Base-by-base conservation (phyloP, 2,329 filamentous ascomycete species). In the Trichoderma pleuroti region DNA sequence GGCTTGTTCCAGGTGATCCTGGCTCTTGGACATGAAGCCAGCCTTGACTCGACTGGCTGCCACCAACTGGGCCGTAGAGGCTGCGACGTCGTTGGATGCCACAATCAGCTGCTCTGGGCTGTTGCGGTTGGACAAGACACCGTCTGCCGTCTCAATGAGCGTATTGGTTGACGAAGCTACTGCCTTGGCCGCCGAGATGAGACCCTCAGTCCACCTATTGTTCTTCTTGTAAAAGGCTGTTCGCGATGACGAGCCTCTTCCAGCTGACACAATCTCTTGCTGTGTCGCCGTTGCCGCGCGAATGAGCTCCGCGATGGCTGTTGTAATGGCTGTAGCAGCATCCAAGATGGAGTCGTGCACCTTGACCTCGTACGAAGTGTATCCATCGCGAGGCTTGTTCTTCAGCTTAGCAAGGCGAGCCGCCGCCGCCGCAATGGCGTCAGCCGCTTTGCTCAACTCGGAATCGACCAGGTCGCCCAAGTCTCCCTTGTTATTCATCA, bases 191-290 rank as follows among this genome's bases (percentile, higher is more conserved):
- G 96, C 96, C 46, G 93, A 97, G 79, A 99, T 98, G 72, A 99
- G 89, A 61, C 96, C 96, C 79, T 99, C 96, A 0, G 96, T 99
- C 96, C 96, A 99, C 66, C 96, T 90, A 83, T 98, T 99, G 87
- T 99, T 98, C 86, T 98, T 98, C 88, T 98, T 98, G 90, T 99
- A 99, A 82, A 99, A 99, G 28, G 94, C 94, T 2, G 94, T 97
- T 71, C 91, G 89, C 57, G 93, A 97, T 65, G 93, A 93, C 30
- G 91, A 92, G 42, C 96, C 96, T 24, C 93, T 91, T 9, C 96
- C 96, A 73, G 97, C 93, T 74, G 94, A 91, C 56, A 99, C 96
- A 78, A 99, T 99, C 83, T 99, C 96, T 80, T 97, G 91, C 80
- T 99, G 96, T 2, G 95, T 97, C 21, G 88, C 90, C 0, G 95